These are phyloP conservation scores for Chlamydomonas applanata DNA, from an alignment of 139 green algal genomes.

Conservation along the genomic window DNA sequence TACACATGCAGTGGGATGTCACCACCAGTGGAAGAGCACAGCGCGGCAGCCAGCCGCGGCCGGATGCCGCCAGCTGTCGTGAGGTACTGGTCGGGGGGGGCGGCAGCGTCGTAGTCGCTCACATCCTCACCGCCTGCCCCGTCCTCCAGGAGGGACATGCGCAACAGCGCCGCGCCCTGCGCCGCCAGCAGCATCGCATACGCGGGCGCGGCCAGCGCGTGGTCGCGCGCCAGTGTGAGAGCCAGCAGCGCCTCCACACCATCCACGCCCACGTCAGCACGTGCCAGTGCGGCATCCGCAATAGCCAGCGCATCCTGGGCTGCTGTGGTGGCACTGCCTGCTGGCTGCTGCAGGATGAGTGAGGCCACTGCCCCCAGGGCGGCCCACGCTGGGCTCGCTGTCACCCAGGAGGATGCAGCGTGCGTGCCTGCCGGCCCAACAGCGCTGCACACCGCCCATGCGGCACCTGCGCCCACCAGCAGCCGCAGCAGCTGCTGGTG, in stretches of 20 bases:
- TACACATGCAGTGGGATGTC: background rate
- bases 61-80: background rate
- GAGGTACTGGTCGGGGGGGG: constrained; percentile 10
- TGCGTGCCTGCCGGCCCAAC: background rate
- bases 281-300: too few relatives aligned
- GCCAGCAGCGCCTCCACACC: constrained; percentile 29
- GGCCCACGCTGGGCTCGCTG: too few relatives aligned
- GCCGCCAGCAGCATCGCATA: constrained; percentile 31
- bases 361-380: too few relatives aligned
- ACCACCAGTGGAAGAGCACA: background rate
- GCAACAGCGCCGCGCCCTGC: background rate
- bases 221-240: constrained; percentile 11
- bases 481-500: constrained; percentile 19
- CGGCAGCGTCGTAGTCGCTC: background rate
- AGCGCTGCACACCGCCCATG: background rate
- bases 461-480: constrained; percentile 9
- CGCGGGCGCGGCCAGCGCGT: background rate
- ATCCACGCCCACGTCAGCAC: constrained; percentile 21
- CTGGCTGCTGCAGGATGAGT: too few relatives aligned
- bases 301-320: too few relatives aligned
- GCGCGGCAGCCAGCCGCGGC: constrained; percentile 9
- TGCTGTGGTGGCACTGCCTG: too few relatives aligned
- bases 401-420: background rate
- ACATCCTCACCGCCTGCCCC: background rate
- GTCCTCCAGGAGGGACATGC: background rate